Conservation (phyloP, 2,329 filamentous ascomycete species). For the Xylariaceae sp. region DNA sequence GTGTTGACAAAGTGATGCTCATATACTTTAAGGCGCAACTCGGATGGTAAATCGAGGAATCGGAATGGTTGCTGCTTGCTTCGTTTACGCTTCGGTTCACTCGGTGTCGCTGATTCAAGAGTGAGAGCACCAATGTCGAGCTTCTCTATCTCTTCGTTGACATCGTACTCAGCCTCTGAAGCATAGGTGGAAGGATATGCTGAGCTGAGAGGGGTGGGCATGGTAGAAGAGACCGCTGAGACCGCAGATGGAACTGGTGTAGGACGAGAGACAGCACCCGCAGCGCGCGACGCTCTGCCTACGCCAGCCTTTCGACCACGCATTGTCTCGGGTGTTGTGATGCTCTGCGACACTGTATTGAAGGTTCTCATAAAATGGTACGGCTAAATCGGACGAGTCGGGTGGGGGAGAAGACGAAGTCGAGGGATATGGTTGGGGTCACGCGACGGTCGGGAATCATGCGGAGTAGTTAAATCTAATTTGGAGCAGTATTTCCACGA, state of each 20-base stretch:
- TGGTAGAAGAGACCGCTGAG: conserved; percentile 38
- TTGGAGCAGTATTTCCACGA: conserved; percentile 10
- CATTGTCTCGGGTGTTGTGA: conserved; percentile 28
- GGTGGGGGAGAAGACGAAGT: not conserved
- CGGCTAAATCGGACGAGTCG: conserved; percentile 6
- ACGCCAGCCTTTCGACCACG: conserved; percentile 36
- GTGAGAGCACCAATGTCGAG: conserved; percentile 53
- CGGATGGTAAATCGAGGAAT: conserved; percentile 72
- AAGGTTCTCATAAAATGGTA: conserved; percentile 7
- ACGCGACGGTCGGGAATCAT: conserved; percentile 26
- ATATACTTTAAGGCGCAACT: conserved; percentile 75
- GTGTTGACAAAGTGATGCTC: conserved; percentile 63
- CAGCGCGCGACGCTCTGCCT: conserved; percentile 44
- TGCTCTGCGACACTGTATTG: not conserved
- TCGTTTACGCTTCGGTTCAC: conserved; percentile 40
- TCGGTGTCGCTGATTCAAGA: conserved; percentile 44
- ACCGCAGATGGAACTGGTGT: conserved; percentile 33
- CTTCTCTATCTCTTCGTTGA: conserved; percentile 48
- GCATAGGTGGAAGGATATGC: conserved; percentile 46
- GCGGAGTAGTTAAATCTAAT: conserved; percentile 19
- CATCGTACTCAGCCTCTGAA: conserved; percentile 48
- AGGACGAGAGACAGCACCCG: conserved; percentile 34
- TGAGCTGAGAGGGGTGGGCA: conserved; percentile 47
- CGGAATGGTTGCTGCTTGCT: conserved; percentile 58
- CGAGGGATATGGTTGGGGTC: conserved; percentile 12